Base-by-base conservation (phyloP, 1,139 yeast species). In the Zygosaccharomyces sapae region DNA sequence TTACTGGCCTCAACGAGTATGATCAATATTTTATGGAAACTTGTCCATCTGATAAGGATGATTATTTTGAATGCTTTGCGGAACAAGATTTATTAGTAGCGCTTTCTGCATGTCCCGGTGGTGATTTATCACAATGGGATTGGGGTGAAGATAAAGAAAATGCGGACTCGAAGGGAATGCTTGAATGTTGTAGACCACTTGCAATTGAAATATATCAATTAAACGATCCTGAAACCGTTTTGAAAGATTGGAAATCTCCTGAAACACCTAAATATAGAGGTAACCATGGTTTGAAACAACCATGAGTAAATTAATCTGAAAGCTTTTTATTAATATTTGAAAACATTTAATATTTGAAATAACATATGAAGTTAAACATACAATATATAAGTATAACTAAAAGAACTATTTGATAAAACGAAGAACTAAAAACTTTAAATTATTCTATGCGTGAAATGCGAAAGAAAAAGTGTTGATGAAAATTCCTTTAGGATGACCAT, bases 21-120 rank as follows among this genome's bases (percentile, higher is more conserved):
- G 86, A 81, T 57, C 84, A 79, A 61, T 81, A 81, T 61, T 81
- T 78, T 62, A 81, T 81, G 86, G 86, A 80, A 60, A 76, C 86
- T 1, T 79, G 83, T 56, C 86, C 86, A 3, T 80, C 86, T 3
- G 68, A 72, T 24, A 64, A 69, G 33, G 75, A 73, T 13, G 87
- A 81, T 61, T 79, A 77, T 59, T 80, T 81, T 56, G 86, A 81
- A 64, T 71, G 79, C 61, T 81, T 80, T 65, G 86, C 86, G 2
- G 87, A 81, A 59, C 77, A 77, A 41, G 86, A 81, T 56, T 67
- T 81, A 46, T 66, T 81, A 46, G 80, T 82, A 51, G 87, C 86
- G 4, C 73, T 81, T 43, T 75, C 81, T 49, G 83, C 86, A 4
- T 81, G 86, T 61, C 86, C 86, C 2, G 87, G 86, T 36, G 87